Conservation (phyloP, 2,329 filamentous ascomycete genomes). For the Hymenotorrendiella dingleyae region DNA sequence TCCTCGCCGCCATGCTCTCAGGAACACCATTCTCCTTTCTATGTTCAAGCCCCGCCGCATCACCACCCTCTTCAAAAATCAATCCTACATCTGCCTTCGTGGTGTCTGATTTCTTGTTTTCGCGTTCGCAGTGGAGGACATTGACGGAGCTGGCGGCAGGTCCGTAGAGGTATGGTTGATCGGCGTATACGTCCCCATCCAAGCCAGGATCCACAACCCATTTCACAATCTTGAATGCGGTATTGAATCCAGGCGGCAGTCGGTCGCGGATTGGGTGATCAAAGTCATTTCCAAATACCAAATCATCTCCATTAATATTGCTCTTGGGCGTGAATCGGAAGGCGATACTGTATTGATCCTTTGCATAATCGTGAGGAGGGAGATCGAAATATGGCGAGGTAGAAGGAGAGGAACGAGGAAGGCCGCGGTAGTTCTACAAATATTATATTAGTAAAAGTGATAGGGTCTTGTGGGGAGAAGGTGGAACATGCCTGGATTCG, state of each 20-base stretch:
- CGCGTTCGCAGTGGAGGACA: constrained; percentile 57
- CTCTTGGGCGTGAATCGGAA: constrained; percentile 71
- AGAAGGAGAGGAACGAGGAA: constrained; percentile 62
- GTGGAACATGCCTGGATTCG: constrained; percentile 58
- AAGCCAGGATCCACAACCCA: constrained; percentile 89
- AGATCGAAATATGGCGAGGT: constrained; percentile 74
- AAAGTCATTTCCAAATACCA: constrained; percentile 95
- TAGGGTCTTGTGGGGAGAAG: constrained; percentile 24
- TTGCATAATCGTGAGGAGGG: constrained; percentile 56
- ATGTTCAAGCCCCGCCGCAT: constrained; percentile 37
- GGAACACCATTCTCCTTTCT: constrained; percentile 37
- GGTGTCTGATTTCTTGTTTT: constrained; percentile 42
- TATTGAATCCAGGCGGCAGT: constrained; percentile 78
- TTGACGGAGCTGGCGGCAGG: constrained; percentile 78
- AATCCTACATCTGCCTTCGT: constrained; percentile 17
- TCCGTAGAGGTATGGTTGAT: constrained; percentile 81
- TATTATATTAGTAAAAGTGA: not conserved
- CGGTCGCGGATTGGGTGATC: constrained; percentile 82
- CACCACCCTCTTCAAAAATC: constrained; percentile 33
- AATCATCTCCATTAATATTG: constrained; percentile 39
- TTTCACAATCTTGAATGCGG: constrained; percentile 77
- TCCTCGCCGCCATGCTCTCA: constrained; percentile 38
- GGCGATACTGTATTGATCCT: constrained; percentile 80
- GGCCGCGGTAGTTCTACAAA: constrained; percentile 50
- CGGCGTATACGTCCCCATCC: constrained; percentile 83